Base-by-base conservation (phyloP, 345 rosid species). In the Citrus australasica region DNA sequence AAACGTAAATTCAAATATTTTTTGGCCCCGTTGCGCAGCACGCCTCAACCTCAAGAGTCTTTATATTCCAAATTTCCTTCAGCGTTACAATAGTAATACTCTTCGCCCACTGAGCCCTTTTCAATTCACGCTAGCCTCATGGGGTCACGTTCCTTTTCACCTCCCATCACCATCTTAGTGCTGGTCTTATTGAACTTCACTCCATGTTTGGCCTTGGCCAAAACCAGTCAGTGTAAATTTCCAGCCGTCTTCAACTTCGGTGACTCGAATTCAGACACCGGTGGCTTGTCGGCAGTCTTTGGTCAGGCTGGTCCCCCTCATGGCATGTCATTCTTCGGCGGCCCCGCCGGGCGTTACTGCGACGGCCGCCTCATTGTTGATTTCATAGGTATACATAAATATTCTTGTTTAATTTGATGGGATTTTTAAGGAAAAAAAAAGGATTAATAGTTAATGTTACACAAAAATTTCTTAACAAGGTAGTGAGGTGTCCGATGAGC, bases 251-350 rank as follows among this genome's bases (percentile, higher is more conserved):
- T 90, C 83, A 93, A 95, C 90, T 93, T 95, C 11, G 97, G 98
- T 1, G 98, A 95, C 87, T 95, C 98, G 0, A 95, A 95, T 79
- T 95, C 98, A 38, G 98, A 92, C 77, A 95, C 97, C 38, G 98
- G 98, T 9, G 94, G 98, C 76, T 83, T 93, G 78, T 95, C 98
- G 0, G 95, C 98, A 0, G 93, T 85, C 21, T 93, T 90, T 37
- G 98, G 98, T 22, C 98, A 90, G 69, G 94, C 93, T 19, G 86
- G 80, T 33, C 85, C 91, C 9, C 98, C 97, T 51, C 82, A 88
- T 2, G 98, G 98, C 2, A 76, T 83, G 85, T 82, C 98, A 40
- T 91, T 73, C 84, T 93, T 93, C 82, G 93, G 87, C 73, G 69
- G 76, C 37, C 98, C 98, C 2, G 91, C 90, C 4, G 98, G 98